Evolutionary conservation across 495 filamentous ascomycete species (phyloP).

Genomic region (Coniosporium apollinis): DNA sequence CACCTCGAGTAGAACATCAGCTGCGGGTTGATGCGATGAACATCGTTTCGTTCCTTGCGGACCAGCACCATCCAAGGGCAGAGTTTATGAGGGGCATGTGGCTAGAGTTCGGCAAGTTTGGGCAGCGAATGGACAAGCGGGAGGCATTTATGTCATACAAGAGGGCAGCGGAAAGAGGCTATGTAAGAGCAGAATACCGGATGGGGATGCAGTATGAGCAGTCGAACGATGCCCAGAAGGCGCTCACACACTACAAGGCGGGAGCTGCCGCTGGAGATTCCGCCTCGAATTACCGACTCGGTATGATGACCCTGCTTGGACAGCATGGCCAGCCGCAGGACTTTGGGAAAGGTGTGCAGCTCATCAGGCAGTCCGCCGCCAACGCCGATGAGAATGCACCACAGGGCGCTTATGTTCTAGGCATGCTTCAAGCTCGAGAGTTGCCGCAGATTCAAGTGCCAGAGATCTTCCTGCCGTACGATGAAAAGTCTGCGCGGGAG

Average conservation of each 20-base stretch:
- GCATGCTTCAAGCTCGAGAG: constrained; percentile 84
- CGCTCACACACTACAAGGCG: constrained; percentile 70
- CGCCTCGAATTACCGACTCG: constrained; percentile 85
- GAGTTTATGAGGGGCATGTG: constrained; percentile 92
- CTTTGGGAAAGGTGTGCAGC: constrained; percentile 55
- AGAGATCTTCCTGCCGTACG: constrained; percentile 51
- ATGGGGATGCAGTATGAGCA: constrained; percentile 97
- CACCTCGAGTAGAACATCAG: constrained; percentile 76
- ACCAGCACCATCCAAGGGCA: constrained; percentile 84
- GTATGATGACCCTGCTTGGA: constrained; percentile 93
- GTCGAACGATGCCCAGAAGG: constrained; percentile 79
- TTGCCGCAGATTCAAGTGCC: constrained; percentile 76
- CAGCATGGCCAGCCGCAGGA: constrained; percentile 82
- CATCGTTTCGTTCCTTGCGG: constrained; percentile 74
- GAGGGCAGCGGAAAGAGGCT: constrained; percentile 75
- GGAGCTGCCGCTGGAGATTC: constrained; percentile 69
- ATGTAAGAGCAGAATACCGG: constrained; percentile 84
- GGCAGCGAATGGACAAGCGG: constrained; percentile 72
- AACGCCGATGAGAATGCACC: constrained; percentile 94
- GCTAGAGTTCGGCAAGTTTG: constrained; percentile 97
- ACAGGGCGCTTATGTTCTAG: constrained; percentile 91
- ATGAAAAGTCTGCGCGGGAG: constrained; percentile 56
- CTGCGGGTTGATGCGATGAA: constrained; percentile 77
- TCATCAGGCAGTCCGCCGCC: constrained; percentile 67
- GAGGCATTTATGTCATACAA: constrained; percentile 80